Evolutionary conservation across 305 asterid species (phyloP).

Genomic region (Rubia balearica): DNA sequence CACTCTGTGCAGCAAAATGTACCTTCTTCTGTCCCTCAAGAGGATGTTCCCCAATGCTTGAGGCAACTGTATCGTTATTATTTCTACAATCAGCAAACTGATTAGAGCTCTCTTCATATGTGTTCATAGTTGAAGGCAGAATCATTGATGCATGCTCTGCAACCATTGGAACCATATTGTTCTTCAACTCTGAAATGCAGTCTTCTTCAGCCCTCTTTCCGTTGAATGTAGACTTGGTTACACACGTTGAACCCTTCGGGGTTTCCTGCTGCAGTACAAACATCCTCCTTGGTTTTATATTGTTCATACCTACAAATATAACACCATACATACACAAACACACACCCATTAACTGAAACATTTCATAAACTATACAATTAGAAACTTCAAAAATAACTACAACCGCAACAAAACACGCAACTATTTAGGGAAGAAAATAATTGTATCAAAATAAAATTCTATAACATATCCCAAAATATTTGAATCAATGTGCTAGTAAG

Average conservation of each 20-base stretch:
- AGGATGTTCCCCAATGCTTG: slow-evolving; percentile 24
- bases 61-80: slow-evolving; percentile 39
- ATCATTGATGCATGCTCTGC: slow-evolving; percentile 51
- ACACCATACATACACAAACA: slow-evolving; percentile 12
- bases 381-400: no score
- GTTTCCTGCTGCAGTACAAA: slow-evolving; percentile 46
- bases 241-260: slow-evolving; percentile 37
- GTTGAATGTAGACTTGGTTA: slow-evolving; percentile 29
- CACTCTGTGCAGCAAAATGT: slow-evolving; percentile 45
- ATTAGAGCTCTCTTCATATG: slow-evolving; percentile 32
- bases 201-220: slow-evolving; percentile 35
- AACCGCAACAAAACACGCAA: neutral
- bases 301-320: slow-evolving; percentile 42
- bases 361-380: neutral
- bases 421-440: neutral
- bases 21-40: slow-evolving; percentile 66
- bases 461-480: neutral
- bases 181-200: slow-evolving; percentile 31
- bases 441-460: neutral
- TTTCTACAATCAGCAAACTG: slow-evolving; percentile 27
- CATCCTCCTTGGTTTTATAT: slow-evolving; percentile 52
- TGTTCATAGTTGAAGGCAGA: slow-evolving; percentile 45
- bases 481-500: neutral
- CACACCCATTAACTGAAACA: slow-evolving; percentile 6
- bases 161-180: slow-evolving; percentile 25